Evolutionary conservation across 148 eudicot species (phyloP).

Genomic region (Nepenthes mirabilis): DNA sequence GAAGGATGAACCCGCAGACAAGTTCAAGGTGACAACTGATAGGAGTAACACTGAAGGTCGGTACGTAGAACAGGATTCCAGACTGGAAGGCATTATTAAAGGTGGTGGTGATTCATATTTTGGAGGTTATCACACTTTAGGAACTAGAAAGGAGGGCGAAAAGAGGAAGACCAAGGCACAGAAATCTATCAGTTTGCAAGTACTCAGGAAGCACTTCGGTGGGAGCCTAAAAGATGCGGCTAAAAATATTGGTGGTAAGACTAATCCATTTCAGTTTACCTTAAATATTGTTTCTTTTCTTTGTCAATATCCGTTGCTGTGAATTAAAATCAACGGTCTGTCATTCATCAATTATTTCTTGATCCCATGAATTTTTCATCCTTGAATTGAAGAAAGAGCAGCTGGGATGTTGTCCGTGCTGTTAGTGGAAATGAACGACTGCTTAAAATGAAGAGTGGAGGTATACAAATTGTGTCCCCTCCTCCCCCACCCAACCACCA

Average conservation of each 20-base stretch:
- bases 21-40: conserved; percentile 27
- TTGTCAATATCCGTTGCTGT: no score
- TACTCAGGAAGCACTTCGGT: conserved; percentile 68
- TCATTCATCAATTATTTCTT: no score
- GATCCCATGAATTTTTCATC: no score
- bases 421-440: no score
- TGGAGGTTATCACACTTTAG: conserved; percentile 15
- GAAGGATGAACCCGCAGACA: conserved; percentile 13
- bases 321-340: no score
- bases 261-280: background rate
- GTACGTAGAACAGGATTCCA: conserved; percentile 13
- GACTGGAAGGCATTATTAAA: conserved; percentile 13
- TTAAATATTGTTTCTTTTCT: no score
- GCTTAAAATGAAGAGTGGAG: no score
- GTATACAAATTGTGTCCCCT: no score
- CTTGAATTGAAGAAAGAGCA: no score
- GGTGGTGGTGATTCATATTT: conserved; percentile 22
- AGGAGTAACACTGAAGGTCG: conserved; percentile 21
- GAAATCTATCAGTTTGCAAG: conserved; percentile 60
- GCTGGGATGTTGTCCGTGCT: no score
- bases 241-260: conserved; percentile 72
- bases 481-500: no score
- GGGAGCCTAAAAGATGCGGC: conserved; percentile 98
- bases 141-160: conserved; percentile 23
- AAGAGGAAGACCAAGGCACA: conserved; percentile 59